phyloP scores from a whole-genome alignment of 371 early-diverging fungal species.

The Dinochytrium kinnereticum region DNA sequence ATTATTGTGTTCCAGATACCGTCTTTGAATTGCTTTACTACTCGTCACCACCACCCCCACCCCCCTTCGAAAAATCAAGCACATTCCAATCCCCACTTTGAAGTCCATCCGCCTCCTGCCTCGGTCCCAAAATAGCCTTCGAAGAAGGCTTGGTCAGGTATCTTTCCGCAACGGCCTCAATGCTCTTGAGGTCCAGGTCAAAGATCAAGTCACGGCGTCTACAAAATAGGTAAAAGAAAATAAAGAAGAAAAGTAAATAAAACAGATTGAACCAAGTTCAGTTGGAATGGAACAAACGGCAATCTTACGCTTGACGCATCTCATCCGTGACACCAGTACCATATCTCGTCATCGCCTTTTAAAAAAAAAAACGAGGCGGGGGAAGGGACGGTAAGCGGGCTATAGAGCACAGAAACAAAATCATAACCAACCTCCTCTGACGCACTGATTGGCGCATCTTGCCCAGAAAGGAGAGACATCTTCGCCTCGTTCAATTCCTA shows the following conservation, averaged over 20 bases:
- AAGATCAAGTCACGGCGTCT: conserved; percentile 81
- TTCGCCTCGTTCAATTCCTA: conserved; percentile 89
- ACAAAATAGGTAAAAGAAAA: too few species aligned
- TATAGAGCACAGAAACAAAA: conserved; percentile 5
- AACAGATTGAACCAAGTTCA: not conserved
- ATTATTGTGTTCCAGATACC: too few species aligned
- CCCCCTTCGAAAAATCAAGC: not conserved
- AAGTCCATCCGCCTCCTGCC: conserved; percentile 12
- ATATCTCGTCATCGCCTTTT: conserved; percentile 74
- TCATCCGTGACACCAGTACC: conserved; percentile 80
- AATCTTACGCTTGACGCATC: conserved; percentile 78
- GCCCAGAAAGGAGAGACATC: conserved; percentile 80
- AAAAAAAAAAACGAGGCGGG: not conserved
- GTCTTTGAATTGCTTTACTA: too few species aligned
- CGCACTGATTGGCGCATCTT: conserved; percentile 86
- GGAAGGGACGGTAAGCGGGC: too few species aligned
- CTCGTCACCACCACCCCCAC: too few species aligned
- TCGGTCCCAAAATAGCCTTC: conserved; percentile 31
- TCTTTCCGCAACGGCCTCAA: conserved; percentile 71
- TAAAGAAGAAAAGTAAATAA: conserved; percentile 17
- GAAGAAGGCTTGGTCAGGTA: conserved; percentile 56
- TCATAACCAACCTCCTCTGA: conserved; percentile 65
- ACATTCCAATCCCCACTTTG: not conserved
- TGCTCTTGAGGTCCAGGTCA: conserved; percentile 69
- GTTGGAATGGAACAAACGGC: too few species aligned